Evolutionary conservation across 2,329 filamentous ascomycete genomes (phyloP), one percentile per base, ranked within the genome.

Genomic region (Huntiella savannae): DNA sequence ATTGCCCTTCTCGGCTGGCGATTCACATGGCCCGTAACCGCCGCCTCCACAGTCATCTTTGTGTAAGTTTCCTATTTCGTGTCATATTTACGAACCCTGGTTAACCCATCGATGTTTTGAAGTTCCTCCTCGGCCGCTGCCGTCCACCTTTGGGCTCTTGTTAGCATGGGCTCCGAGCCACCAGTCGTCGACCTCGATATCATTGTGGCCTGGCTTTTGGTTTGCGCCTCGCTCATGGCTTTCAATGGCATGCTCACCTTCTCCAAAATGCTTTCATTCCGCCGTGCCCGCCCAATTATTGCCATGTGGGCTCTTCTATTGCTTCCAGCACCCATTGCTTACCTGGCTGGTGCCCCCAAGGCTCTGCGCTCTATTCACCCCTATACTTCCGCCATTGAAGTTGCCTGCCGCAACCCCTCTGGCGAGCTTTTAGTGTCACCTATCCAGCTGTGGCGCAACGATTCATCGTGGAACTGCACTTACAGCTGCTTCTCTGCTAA

Each of bases 161-260:
- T 46, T 13, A 44, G 43, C 17, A 43, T 49, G 40, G 48, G 48
- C 40, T 42, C 44, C 17, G 40, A 46, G 7, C 44, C 40, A 4
- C 38, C 44, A 12, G 28, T 43, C 33, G 35, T 49, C 36, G 48
- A 49, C 36, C 43, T 49, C 15, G 48, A 49, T 32, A 40, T 49
- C 17, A 22, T 49, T 17, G 48, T 32, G 4, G 48, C 48, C 28
- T 49, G 48, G 48, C 42, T 49, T 12, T 15, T 49, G n/a, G 40
- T 49, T 17, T 35, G 22, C 15, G 43, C 48, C 35, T 34, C 43
- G 16, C 17, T 49, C 7, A 49, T 49, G 48, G 46, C 45, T 22
- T 49, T 40, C 38, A 49, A 49, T 44, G 44, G 48, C 34, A 46
- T 49, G 28, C 35, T 49, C 10, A 49, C 48, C 4, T 49, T 49